Conservation (phyloP, 169 alveolate species). For the Eimeria falciformis region DNA sequence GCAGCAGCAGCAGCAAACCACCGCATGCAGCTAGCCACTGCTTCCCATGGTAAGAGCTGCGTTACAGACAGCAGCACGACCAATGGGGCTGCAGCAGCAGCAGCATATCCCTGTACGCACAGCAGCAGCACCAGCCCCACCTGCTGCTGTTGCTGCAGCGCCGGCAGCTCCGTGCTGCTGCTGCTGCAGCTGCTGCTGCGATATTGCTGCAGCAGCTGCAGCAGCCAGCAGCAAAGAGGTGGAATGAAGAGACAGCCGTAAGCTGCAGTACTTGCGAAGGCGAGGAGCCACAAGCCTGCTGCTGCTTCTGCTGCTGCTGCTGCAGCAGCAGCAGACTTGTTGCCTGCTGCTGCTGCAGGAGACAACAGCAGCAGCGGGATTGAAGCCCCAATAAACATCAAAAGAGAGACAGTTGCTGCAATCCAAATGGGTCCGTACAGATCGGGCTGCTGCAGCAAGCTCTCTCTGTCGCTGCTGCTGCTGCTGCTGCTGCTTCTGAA, state of each 20-base stretch:
- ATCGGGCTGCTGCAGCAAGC: conserved; percentile 29
- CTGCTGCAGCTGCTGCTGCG: conserved; percentile 10
- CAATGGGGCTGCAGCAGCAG: conserved; percentile 28
- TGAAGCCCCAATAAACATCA: not conserved
- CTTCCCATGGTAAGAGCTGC: conserved; percentile 40
- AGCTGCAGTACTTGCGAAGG: not conserved
- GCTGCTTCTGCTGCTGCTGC: conserved; percentile 6
- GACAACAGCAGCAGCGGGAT: conserved; percentile 42
- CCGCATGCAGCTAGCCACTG: conserved; percentile 26
- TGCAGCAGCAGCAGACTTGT: not conserved
- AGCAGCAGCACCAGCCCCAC: conserved; percentile 32
- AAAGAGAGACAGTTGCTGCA: not conserved
- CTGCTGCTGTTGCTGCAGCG: conserved; percentile 2
- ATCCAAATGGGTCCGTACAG: conserved; percentile 39
- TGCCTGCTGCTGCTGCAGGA: conserved; percentile 1
- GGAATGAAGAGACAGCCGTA: not conserved
- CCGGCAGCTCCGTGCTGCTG: not conserved
- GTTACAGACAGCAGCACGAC: conserved; percentile 37
- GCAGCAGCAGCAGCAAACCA: conserved; percentile 51
- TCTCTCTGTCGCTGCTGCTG: conserved; percentile 41
- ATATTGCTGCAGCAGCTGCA: conserved; percentile 56
- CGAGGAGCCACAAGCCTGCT: not conserved
- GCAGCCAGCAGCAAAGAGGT: conserved; percentile 50
- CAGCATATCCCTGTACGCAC: conserved; percentile 36
- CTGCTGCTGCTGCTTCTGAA: conserved; percentile 14